phyloP scores from a whole-genome alignment of 306 rosid species.

The Acacia acuminata region DNA sequence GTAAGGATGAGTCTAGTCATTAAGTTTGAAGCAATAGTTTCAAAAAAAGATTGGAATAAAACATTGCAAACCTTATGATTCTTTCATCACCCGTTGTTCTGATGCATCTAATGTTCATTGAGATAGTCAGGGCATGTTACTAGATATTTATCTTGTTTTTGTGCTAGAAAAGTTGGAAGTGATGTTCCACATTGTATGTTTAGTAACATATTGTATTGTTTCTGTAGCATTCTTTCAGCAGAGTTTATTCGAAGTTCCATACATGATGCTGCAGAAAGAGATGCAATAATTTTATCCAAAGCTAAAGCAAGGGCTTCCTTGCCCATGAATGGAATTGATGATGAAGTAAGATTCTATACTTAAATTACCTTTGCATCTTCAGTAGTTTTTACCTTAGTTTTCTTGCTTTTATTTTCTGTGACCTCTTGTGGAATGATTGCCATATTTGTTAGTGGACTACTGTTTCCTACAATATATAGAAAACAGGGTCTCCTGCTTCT shows the following conservation, averaged over 20 bases:
- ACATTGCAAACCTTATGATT: neutral
- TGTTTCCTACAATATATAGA: neutral
- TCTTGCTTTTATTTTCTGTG: constrained; percentile 15
- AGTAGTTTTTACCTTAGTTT: neutral
- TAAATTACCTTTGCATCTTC: constrained; percentile 5
- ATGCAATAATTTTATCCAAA: constrained; percentile 65
- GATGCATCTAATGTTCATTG: neutral
- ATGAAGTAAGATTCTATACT: constrained; percentile 60
- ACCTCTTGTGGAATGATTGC: constrained; percentile 13
- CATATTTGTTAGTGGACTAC: neutral
- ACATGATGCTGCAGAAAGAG: constrained; percentile 77
- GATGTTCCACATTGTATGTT: neutral
- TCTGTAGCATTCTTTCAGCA: constrained; percentile 96
- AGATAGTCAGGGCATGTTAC: neutral
- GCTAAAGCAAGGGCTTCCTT: constrained; percentile 79
- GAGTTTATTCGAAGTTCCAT: constrained; percentile 86
- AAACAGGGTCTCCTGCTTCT: neutral
- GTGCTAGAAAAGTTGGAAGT: constrained; percentile 17
- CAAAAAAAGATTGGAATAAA: neutral
- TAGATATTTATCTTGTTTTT: neutral
- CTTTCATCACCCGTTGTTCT: neutral
- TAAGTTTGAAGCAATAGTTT: neutral
- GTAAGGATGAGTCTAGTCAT: neutral
- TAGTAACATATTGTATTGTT: constrained; percentile 55
- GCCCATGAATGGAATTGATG: constrained; percentile 73